Base-by-base conservation (phyloP, 495 filamentous ascomycete species). In the Parmelia sp. region DNA sequence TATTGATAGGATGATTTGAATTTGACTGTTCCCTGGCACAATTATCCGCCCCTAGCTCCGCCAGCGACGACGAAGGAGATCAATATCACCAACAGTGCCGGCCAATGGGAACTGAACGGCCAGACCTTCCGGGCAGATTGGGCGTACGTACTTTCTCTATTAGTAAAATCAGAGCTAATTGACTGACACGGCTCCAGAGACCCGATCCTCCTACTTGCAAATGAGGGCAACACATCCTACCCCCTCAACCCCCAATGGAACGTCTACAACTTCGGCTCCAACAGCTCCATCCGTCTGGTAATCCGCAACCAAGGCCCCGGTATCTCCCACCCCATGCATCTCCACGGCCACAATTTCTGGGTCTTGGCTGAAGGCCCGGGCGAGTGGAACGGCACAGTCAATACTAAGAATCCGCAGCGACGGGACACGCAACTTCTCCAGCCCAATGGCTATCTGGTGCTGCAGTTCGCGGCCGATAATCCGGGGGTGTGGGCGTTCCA, bases 401-500 rank as follows among this genome's bases (percentile, higher is more conserved):
- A 70, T 25, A 37, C 62, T 0, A 15, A 36, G 8, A 76, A 58
- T 17, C 42, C 45, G 7, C 65, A 57, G 40, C 47, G 65, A 3
- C 31, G 65, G 31, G 65, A 66, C 60, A 49, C 40, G 25, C 65
- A 66, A n/a, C 15, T 63, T 1, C 4, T 62, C 17, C 49, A 36
- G 19, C 59, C 71, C 1, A 65, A 60, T 27, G 82, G 83, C 4
- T 78, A 77, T 58, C 65, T 84, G 15, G 78, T 79, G 9, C 71
- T 85, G 4, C 80, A 73, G n/a, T 84, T 82, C 66, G 68, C 77
- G 71, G 77, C 77, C 19, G 81, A 85, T 62, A 85, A 85, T 66
- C 81, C 81, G 5, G 82, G 82, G 6, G 71, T 77, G 3, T 85
- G 83, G 83, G 71, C 79, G 27, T 71, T 83, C 58, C 82, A 85